Base-by-base conservation (phyloP, 768 basidiomycete species). In the Rhizopogon vinicolor region DNA sequence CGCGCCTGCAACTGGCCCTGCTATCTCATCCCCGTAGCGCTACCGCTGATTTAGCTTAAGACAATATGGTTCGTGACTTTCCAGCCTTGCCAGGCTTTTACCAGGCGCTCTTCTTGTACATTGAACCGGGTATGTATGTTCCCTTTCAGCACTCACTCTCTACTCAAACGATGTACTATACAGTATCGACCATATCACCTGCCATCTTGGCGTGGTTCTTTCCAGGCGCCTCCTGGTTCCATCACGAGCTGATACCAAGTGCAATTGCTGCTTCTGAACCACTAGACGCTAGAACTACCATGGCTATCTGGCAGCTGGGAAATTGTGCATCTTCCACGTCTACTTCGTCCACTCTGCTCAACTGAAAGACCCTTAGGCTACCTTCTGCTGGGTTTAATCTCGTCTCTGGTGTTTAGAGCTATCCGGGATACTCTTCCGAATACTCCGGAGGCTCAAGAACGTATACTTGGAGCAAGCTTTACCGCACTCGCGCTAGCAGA, bases 401-500 rank as follows among this genome's bases (percentile, higher is more conserved):
- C 85, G 9, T 79, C 83, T 5, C 63, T 89, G 25, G 84, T 84
- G 9, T 87, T 88, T 64, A 81, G 88, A 25, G 84, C 84, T 2
- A 75, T 85, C 25, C 72, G 85, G 57, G 84, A 89, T 60, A 72
- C 84, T 0, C 65, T 89, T 14, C 75, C 77, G 0, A 61, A 78
- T 44, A 77, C 86, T 60, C 81, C 79, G 3, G 75, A 73, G 18
- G 80, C 80, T 3, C 88, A 89, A 65, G 88, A 91, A 62, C 80
- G 80, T 46, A 80, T 91, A 52, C 61, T 89, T 9, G 86, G 87
- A 22, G 79, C 85, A 3, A 75, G 78, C 52, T 71, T 90, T 52
- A 73, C 77, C 39, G 84, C 84, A 2, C 75, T 90, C 45, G 85
- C 82, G 4, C 70, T 89, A 55, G 87, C 83, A 41, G 88, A 91